Evolutionary conservation across 805 yeast genomes (phyloP).

Genomic region (Citeromyces nyonsensis): DNA sequence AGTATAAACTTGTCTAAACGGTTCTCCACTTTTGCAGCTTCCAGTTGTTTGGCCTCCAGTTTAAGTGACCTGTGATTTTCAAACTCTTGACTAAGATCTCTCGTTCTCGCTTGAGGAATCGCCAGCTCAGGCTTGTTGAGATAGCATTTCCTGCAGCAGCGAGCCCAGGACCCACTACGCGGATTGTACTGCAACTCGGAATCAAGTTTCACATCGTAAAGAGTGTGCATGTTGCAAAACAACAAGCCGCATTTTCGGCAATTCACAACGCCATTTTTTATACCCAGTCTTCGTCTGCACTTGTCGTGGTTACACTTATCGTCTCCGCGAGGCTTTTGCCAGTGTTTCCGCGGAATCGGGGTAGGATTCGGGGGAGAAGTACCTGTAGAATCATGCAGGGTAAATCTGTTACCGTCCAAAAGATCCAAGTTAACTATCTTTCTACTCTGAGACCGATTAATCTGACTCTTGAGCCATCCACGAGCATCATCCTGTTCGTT

Average conservation of each 20-base stretch:
- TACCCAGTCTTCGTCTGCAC: conserved; percentile 27
- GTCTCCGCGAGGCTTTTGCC: conserved; percentile 32
- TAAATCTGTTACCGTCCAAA: conserved; percentile 20
- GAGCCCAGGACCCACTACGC: conserved; percentile 43
- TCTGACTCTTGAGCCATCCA: conserved; percentile 6
- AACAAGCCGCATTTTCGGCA: conserved; percentile 68
- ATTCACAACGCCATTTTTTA: conserved; percentile 44
- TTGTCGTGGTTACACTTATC: conserved; percentile 22
- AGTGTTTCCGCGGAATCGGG: conserved; percentile 19
- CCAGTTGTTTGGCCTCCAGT: conserved; percentile 32
- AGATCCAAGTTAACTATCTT: conserved; percentile 30
- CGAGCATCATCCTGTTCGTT: conserved; percentile 24
- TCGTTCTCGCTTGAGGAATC: conserved; percentile 21
- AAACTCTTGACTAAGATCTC: conserved; percentile 32
- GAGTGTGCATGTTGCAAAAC: conserved; percentile 52
- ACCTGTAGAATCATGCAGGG: conserved; percentile 5
- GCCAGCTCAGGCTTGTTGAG: conserved; percentile 33
- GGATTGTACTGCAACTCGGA: conserved; percentile 30
- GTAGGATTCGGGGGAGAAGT: neutral
- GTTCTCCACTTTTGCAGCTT: conserved; percentile 42
- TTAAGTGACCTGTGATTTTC: conserved; percentile 19
- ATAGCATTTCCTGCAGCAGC: conserved; percentile 57
- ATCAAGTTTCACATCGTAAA: conserved; percentile 33
- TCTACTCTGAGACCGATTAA: conserved; percentile 11
- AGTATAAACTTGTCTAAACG: conserved; percentile 29